A percentile compares a stretch with the other conserved stretches of the same genome.
Evolutionary conservation across 441 rosid genomes (phyloP).

Genomic region (Adansonia madagascariensis): DNA sequence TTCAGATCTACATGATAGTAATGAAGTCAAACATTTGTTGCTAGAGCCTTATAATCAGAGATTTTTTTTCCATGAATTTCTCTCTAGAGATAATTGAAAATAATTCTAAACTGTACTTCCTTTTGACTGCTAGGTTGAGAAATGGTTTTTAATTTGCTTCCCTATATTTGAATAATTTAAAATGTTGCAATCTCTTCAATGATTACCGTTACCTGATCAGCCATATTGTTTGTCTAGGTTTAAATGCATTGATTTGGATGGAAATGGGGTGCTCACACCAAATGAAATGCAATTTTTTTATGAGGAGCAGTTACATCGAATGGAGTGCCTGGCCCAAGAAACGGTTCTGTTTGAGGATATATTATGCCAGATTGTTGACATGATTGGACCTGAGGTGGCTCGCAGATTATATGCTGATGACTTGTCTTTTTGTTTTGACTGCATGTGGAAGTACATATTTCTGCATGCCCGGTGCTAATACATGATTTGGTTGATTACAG

Average conservation of each 20-base stretch:
- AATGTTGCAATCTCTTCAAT: neutral
- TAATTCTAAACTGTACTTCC: neutral
- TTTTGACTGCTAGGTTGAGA: neutral
- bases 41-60: neutral
- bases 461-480: neutral
- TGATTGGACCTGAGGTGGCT: slow-evolving; percentile 66
- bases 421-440: neutral
- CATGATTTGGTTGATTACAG: slow-evolving; percentile 43
- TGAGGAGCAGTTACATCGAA: slow-evolving; percentile 73
- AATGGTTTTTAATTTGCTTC: neutral
- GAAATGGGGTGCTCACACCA: slow-evolving; percentile 60
- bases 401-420: slow-evolving; percentile 17
- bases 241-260: slow-evolving; percentile 69
- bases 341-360: slow-evolving; percentile 64
- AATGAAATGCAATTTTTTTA: slow-evolving; percentile 70
- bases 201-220: neutral
- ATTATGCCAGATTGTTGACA: slow-evolving; percentile 67
- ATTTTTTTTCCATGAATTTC: neutral
- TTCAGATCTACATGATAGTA: neutral
- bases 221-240: slow-evolving; percentile 46
- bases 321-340: slow-evolving; percentile 73
- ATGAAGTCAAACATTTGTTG: neutral
- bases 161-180: neutral
- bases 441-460: neutral
- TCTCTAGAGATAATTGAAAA: neutral